Evolutionary conservation across 2,329 filamentous ascomycete genomes (phyloP).

Genomic region (Fusarium palustre): DNA sequence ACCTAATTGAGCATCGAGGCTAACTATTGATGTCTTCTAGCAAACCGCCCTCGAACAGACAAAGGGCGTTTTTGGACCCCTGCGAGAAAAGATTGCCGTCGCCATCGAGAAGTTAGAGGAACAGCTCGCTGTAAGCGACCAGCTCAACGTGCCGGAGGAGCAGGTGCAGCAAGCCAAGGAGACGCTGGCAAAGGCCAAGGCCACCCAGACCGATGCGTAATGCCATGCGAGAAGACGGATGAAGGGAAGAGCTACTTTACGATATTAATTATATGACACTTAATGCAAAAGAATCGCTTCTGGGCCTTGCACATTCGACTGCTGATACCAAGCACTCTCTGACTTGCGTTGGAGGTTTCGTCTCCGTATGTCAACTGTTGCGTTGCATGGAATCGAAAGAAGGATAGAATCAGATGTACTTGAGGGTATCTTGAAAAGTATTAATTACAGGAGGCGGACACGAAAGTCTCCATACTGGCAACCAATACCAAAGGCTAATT

Average conservation of each 20-base stretch:
- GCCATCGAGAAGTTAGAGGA: constrained; percentile 80
- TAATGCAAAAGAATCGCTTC: constrained; percentile 16
- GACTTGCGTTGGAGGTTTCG: not conserved
- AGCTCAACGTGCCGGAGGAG: constrained; percentile 57
- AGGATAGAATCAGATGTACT: constrained; percentile 7
- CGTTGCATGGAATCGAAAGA: not conserved
- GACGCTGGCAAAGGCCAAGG: constrained; percentile 63
- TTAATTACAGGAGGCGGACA: constrained; percentile 19
- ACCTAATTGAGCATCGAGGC: constrained; percentile 10
- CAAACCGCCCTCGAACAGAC: constrained; percentile 88
- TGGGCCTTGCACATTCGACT: constrained; percentile 37
- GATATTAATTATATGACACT: constrained; percentile 36
- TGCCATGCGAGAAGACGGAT: not conserved
- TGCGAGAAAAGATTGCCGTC: constrained; percentile 77
- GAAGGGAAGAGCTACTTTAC: constrained; percentile 12
- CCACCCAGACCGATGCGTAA: constrained; percentile 30
- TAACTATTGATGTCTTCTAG: constrained; percentile 57
- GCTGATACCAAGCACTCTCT: constrained; percentile 1
- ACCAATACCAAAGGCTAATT: constrained; percentile 38
- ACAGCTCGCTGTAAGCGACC: constrained; percentile 74
- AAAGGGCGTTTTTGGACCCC: constrained; percentile 79
- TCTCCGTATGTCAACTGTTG: not conserved
- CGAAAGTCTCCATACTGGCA: not conserved
- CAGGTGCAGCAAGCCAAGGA: constrained; percentile 69
- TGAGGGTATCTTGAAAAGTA: constrained; percentile 46